These are phyloP conservation scores for Gastrodia elata DNA, from an alignment of 106 monocot genomes.

Conservation along the genomic window DNA sequence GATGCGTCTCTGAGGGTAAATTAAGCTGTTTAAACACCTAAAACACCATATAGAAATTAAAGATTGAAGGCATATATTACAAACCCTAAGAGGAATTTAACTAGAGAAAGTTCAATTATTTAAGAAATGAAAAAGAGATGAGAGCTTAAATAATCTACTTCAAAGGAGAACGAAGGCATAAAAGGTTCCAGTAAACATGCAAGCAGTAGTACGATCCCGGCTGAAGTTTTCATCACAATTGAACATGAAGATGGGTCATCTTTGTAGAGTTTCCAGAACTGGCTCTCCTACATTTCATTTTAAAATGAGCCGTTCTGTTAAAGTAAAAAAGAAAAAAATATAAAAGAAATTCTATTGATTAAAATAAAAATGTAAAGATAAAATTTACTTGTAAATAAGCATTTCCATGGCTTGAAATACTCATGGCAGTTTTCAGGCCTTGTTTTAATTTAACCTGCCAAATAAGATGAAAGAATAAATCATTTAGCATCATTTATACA, in stretches of 20 bases:
- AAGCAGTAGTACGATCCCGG: constrained; percentile 84
- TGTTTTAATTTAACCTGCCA: constrained; percentile 90
- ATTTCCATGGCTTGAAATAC: constrained; percentile 90
- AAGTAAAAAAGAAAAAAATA: background rate
- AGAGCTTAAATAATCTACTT: constrained; percentile 32
- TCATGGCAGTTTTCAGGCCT: constrained; percentile 86
- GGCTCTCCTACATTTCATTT: constrained; percentile 57
- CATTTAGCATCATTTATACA: constrained; percentile 4
- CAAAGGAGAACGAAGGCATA: constrained; percentile 88
- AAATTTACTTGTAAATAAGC: constrained; percentile 71
- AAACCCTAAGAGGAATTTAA: background rate
- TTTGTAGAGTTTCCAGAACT: constrained; percentile 93
- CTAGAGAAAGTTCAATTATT: background rate
- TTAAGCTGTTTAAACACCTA: constrained; percentile 89
- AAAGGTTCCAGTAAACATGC: constrained; percentile 88
- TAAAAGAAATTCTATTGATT: background rate
- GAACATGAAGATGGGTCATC: constrained; percentile 76
- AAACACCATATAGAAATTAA: constrained; percentile 8
- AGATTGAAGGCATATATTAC: background rate
- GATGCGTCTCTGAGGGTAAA: constrained; percentile 31
- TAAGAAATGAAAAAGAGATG: background rate
- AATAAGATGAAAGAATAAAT: background rate
- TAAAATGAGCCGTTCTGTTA: background rate
- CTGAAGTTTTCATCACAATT: constrained; percentile 83
- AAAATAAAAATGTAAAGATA: background rate